Percentiles rank a stretch among this genome's conserved stretches.
phyloP scores from a whole-genome alignment of 2,329 filamentous ascomycete species.

The Rhynchosporium graminicola region DNA sequence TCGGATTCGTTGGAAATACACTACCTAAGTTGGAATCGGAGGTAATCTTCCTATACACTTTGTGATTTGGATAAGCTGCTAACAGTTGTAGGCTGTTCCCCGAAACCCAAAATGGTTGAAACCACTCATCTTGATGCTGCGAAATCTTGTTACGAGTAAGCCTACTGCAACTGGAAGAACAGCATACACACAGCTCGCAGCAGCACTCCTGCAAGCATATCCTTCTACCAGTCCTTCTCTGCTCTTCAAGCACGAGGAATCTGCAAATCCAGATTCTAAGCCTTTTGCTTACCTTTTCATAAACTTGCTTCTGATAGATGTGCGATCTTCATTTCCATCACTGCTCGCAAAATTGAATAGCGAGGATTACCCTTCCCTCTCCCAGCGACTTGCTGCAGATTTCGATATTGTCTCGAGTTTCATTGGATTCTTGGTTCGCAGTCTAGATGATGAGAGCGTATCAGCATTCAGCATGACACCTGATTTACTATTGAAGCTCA shows the following conservation, averaged over 20 bases:
- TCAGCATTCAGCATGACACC: slow-evolving; percentile 51
- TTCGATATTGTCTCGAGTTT: slow-evolving; percentile 64
- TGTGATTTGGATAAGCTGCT: neutral
- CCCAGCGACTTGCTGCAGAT: slow-evolving; percentile 58
- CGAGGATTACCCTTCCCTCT: slow-evolving; percentile 50
- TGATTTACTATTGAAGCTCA: slow-evolving; percentile 61
- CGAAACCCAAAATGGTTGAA: slow-evolving; percentile 56
- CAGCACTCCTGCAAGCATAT: slow-evolving; percentile 58
- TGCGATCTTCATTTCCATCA: slow-evolving; percentile 62
- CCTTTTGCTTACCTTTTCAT: slow-evolving; percentile 64
- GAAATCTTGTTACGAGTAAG: slow-evolving; percentile 54
- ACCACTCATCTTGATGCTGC: slow-evolving; percentile 50
- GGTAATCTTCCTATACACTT: slow-evolving; percentile 43
- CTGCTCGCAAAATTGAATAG: slow-evolving; percentile 60
- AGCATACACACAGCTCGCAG: slow-evolving; percentile 60
- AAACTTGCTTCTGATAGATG: slow-evolving; percentile 65
- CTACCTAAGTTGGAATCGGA: slow-evolving; percentile 51
- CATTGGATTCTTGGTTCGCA: slow-evolving; percentile 57
- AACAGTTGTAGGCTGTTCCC: slow-evolving; percentile 47
- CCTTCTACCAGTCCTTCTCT: slow-evolving; percentile 48
- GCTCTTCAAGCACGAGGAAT: slow-evolving; percentile 52
- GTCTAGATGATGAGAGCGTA: slow-evolving; percentile 49
- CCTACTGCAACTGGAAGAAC: slow-evolving; percentile 57
- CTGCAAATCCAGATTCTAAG: slow-evolving; percentile 43
- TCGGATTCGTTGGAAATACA: slow-evolving; percentile 57